phyloP scores from a whole-genome alignment of 2,329 filamentous ascomycete species.

The Mollisia scopiformis region DNA sequence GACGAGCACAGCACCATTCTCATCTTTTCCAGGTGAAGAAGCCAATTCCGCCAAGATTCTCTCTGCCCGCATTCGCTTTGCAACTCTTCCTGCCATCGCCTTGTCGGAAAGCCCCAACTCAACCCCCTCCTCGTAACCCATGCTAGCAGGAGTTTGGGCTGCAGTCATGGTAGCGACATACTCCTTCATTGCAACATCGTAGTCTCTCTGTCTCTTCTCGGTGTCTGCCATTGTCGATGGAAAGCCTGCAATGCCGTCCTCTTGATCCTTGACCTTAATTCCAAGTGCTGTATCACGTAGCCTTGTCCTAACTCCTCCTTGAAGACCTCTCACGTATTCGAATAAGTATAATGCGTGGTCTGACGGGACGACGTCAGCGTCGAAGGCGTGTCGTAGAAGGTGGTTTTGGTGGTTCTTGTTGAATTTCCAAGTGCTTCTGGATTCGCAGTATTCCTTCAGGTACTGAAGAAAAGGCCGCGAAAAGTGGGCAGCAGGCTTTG shows the following conservation, averaged over 20 bases:
- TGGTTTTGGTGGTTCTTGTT: constrained; percentile 91
- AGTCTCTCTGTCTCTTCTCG: constrained; percentile 56
- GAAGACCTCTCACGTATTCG: constrained; percentile 78
- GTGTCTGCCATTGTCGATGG: constrained; percentile 49
- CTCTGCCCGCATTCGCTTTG: constrained; percentile 67
- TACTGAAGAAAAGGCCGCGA: constrained; percentile 74
- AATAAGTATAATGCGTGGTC: constrained; percentile 71
- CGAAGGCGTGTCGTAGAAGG: constrained; percentile 81
- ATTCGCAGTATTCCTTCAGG: constrained; percentile 73
- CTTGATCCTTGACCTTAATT: constrained; percentile 59
- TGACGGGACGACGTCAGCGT: constrained; percentile 70
- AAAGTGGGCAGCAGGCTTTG: constrained; percentile 24
- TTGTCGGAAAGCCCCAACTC: constrained; percentile 46
- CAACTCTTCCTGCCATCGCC: constrained; percentile 56
- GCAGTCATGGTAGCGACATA: constrained; percentile 34
- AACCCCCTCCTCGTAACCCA: constrained; percentile 37
- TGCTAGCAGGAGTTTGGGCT: constrained; percentile 18
- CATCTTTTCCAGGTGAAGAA: constrained; percentile 14
- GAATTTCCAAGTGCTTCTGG: constrained; percentile 84
- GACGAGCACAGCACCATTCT: constrained; percentile 6
- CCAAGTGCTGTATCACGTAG: constrained; percentile 68
- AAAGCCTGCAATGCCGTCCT: constrained; percentile 50
- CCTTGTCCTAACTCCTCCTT: constrained; percentile 73
- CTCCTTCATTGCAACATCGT: constrained; percentile 52
- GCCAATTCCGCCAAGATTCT: constrained; percentile 55